Conservation (phyloP, 73 alveolate genomes). For the Paramecium tetraurelia region DNA sequence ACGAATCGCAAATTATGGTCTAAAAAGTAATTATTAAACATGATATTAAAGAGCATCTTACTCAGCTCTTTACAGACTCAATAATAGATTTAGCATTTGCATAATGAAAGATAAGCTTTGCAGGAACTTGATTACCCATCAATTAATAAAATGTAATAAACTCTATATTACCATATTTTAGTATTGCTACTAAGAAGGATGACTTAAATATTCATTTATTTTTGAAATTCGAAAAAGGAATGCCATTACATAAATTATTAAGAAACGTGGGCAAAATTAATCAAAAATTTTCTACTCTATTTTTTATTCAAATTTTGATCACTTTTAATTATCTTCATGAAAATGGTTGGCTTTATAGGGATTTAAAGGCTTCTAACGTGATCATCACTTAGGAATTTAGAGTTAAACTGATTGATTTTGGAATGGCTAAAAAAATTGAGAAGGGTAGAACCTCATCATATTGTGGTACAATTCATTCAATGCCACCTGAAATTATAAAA, state of each 20-base stretch:
- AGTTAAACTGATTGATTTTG: conserved; percentile 63
- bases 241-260: conserved; percentile 59
- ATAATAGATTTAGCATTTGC: conserved; percentile 20
- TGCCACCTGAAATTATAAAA: conserved; percentile 39
- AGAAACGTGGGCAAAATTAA: conserved; percentile 4
- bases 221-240: conserved; percentile 46
- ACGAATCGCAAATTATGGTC: background rate
- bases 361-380: conserved; percentile 60
- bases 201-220: background rate
- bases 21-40: background rate
- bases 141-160: conserved; percentile 31
- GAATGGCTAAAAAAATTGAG: conserved; percentile 66
- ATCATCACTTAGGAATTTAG: conserved; percentile 47
- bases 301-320: background rate
- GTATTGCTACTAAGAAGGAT: background rate
- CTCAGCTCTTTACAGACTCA: background rate
- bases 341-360: conserved; percentile 61
- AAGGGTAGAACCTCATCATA: conserved; percentile 26
- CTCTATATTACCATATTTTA: background rate
- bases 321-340: conserved; percentile 44
- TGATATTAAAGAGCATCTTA: background rate
- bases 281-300: background rate
- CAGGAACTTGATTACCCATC: conserved; percentile 22
- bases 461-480: conserved; percentile 59
- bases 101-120: conserved; percentile 55